Evolutionary conservation across 768 basidiomycete genomes (phyloP).

Genomic region (Gautieria morchelliformis): DNA sequence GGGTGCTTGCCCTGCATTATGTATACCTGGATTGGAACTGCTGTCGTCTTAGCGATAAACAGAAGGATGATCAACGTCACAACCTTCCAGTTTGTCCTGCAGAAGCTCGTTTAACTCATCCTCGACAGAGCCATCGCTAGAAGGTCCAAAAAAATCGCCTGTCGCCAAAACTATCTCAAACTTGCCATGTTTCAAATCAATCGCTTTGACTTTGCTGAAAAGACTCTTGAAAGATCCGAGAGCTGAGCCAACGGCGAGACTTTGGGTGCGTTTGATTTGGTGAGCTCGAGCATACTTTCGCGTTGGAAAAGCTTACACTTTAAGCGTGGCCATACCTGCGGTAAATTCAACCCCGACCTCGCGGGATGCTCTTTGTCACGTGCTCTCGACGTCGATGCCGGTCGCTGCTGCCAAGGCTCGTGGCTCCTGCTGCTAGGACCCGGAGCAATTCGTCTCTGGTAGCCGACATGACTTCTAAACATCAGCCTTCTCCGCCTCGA

Average conservation of each 20-base stretch:
- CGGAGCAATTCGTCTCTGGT: not conserved
- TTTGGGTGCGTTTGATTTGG: no score
- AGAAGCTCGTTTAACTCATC: slow-evolving; percentile 53
- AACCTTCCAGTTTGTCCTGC: slow-evolving; percentile 60
- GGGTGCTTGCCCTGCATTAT: slow-evolving; percentile 81
- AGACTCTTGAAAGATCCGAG: slow-evolving; percentile 65
- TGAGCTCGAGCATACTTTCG: no score
- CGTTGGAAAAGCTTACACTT: slow-evolving; percentile 1
- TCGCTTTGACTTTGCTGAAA: slow-evolving; percentile 69
- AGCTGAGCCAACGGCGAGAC: slow-evolving; percentile 75
- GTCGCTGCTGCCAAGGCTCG: not conserved
- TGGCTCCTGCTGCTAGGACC: not conserved
- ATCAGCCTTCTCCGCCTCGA: slow-evolving; percentile 29
- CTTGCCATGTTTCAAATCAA: slow-evolving; percentile 88
- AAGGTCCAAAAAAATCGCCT: slow-evolving; percentile 78
- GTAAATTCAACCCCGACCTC: not conserved
- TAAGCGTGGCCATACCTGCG: not conserved
- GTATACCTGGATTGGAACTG: slow-evolving; percentile 86
- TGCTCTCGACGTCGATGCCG: not conserved
- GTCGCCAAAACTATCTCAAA: slow-evolving; percentile 76
- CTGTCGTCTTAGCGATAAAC: slow-evolving; percentile 7
- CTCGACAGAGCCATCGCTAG: slow-evolving; percentile 29
- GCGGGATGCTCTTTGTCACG: not conserved
- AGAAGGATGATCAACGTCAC: slow-evolving; percentile 9
- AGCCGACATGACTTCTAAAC: not conserved